phyloP scores from a whole-genome alignment of 2,329 filamentous ascomycete species.

The Phoma sp. region DNA sequence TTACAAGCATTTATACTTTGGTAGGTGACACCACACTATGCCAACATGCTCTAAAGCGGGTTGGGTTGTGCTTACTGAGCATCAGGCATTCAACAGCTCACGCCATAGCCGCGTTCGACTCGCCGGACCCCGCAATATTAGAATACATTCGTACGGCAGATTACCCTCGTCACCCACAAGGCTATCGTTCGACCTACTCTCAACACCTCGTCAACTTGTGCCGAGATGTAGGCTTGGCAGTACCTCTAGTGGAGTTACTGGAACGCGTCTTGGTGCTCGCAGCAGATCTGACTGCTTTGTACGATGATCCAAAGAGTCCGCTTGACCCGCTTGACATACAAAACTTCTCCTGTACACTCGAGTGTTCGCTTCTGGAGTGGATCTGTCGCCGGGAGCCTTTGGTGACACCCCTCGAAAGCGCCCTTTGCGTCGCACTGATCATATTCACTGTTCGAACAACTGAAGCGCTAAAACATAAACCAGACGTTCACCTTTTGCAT shows the following conservation, averaged over 20 bases:
- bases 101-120: constrained; percentile 44
- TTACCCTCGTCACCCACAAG: constrained; percentile 38
- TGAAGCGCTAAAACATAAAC: constrained; percentile 38
- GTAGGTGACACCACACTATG: constrained; percentile 33
- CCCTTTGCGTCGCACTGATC: constrained; percentile 45
- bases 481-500: constrained; percentile 38
- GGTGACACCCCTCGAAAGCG: constrained; percentile 42
- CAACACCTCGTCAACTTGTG: constrained; percentile 41
- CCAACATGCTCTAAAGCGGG: constrained; percentile 24
- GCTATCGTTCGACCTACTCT: constrained; percentile 38
- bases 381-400: constrained; percentile 34
- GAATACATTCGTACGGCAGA: constrained; percentile 37
- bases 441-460: constrained; percentile 46
- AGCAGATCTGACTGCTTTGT: constrained; percentile 46
- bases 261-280: constrained; percentile 40
- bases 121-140: constrained; percentile 40
- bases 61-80: constrained; percentile 48
- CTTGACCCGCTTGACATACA: constrained; percentile 47
- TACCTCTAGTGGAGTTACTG: constrained; percentile 37
- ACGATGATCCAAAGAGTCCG: constrained; percentile 34
- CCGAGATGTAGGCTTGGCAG: constrained; percentile 34
- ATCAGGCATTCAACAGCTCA: constrained; percentile 49
- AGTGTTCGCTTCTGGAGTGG: constrained; percentile 43
- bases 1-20: constrained; percentile 51
- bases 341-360: constrained; percentile 45